Base-by-base conservation (phyloP, 441 rosid genomes). In the Populus hybrid region DNA sequence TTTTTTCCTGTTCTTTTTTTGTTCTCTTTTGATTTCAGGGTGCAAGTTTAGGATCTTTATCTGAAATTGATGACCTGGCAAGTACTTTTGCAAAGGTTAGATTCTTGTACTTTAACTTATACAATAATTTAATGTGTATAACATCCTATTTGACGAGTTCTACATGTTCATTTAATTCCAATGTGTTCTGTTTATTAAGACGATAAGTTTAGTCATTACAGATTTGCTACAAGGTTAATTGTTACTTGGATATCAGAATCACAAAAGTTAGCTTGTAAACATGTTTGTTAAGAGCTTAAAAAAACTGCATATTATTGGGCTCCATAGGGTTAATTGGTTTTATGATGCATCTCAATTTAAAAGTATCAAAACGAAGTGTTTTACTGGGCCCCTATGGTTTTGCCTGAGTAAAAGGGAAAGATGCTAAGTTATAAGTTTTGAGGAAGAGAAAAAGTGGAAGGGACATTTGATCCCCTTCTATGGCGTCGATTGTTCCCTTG, bases 61-160 rank as follows among this genome's bases (percentile, higher is more conserved):
- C 96, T 63, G 94, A 91, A 38, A 74, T 89, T 82, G 97, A 92
- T 80, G 97, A 92, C 81, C 80, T 92, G 63, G 82, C 93, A 24
- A 88, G 87, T 73, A 89, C 93, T 50, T 90, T 91, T 85, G 94
- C 95, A 38, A 94, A 94, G 97, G 97, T 94, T 45, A 78, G 87
- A 29, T 72, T 45, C 56, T 23, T 66, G 9, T 72, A 12, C 28
- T 24, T 61, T 9, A 26, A 33, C 38, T 56, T 78, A 18, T 23
- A 33, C 9, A 2, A 9, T 28, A 61, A n/a, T 64, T 5, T 29
- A 3, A 42, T 12, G 40, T 68, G 11, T 8, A 53, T 28, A n/a
- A n/a, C n/a, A n/a, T n/a, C n/a, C n/a, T n/a, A n/a, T n/a, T n/a
- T n/a, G n/a, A n/a, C n/a, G n/a, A n/a, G n/a, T n/a, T n/a, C n/a